A percentile compares a stretch with the other conserved stretches of the same genome.
These are phyloP conservation scores for Torulaspora maleeae DNA, from an alignment of 805 yeast genomes.

Conservation along the genomic window DNA sequence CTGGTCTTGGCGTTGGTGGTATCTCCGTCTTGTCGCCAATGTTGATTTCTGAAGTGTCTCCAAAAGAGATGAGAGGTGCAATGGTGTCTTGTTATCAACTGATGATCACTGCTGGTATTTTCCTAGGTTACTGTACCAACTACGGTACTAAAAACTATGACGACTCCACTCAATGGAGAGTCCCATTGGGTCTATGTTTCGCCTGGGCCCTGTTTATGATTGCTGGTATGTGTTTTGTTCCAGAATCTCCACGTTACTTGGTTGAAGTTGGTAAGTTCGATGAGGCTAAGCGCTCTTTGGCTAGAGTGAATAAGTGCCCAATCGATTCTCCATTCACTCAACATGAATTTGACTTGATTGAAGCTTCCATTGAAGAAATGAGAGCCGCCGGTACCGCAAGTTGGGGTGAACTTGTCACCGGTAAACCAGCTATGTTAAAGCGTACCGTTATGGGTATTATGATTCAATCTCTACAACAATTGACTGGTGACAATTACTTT, in stretches of 20 bases:
- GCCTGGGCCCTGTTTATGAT: conserved; percentile 45
- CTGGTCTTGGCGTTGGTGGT: conserved; percentile 77
- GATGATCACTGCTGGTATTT: conserved; percentile 70
- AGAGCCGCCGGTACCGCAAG: conserved; percentile 58
- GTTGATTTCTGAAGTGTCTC: conserved; percentile 47
- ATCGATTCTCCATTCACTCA: conserved; percentile 51
- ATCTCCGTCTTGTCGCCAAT: conserved; percentile 72
- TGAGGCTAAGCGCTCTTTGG: conserved; percentile 57
- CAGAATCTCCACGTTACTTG: conserved; percentile 73
- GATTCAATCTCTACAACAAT: conserved; percentile 64
- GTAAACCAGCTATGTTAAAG: conserved; percentile 56
- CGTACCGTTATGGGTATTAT: conserved; percentile 50
- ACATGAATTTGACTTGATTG: conserved; percentile 53
- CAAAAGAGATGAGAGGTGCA: conserved; percentile 58
- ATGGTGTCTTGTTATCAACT: conserved; percentile 70
- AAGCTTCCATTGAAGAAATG: conserved; percentile 60
- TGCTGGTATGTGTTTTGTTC: conserved; percentile 48
- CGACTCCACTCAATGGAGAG: conserved; percentile 65
- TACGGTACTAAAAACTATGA: conserved; percentile 48
- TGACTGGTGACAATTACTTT: conserved; percentile 65
- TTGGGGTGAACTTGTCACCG: conserved; percentile 62
- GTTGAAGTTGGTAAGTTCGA: conserved; percentile 53
- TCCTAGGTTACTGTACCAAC: conserved; percentile 70
- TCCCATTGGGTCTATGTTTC: conserved; percentile 59
- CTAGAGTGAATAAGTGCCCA: conserved; percentile 52